Evolutionary conservation across 2,329 filamentous ascomycete species (phyloP), one percentile per base, ranked within the genome.

Genomic region (Fusarium cyanostomum): DNA sequence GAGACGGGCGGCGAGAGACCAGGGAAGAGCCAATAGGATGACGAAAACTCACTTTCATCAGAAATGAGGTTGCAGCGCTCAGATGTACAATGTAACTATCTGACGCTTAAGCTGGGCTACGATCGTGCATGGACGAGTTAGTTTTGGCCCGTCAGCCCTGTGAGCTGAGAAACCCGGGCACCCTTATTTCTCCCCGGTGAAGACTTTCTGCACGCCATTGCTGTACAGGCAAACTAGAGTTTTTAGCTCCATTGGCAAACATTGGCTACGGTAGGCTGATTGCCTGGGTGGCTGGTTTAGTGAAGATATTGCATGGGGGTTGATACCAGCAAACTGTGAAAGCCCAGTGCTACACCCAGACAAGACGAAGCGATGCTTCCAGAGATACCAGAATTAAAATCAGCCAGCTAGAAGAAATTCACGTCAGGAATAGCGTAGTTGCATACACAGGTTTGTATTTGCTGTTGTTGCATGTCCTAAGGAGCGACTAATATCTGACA

Each of bases 121-220:
- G 57, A 62, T 66, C 62, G 42, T 52, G 62, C 62, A 56, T 41
- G 34, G n/a, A 21, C 33, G 30, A 59, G 43, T 27, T 45, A 49
- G 37, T 7, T 34, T 24, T 18, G 15, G 27, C 7, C 8, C 8
- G 27, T 48, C 41, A 45, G 43, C 49, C 21, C 33, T 34, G 42
- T 51, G 21, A 41, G 34, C 48, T 34, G 31, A 15, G 41, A 54
- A 18, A 59, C 27, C 41, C 26, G 10, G 24, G 51, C 44, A 39
- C 26, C 4, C 21, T 21, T 21, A 21, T 33, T 42, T 46, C 4
- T 35, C 27, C 33, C 21, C n/a, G 11, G 37, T 21, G 18, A 27
- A 43, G 12, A 53, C 33, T 16, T 54, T 45, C 65, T 65, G 57
- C 62, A 63, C 57, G 57, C 62, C 57, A 64, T 64, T 48, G 39